Base-by-base conservation (phyloP, 1,284 basidiomycete genomes). In the Schizophyllum commune region DNA sequence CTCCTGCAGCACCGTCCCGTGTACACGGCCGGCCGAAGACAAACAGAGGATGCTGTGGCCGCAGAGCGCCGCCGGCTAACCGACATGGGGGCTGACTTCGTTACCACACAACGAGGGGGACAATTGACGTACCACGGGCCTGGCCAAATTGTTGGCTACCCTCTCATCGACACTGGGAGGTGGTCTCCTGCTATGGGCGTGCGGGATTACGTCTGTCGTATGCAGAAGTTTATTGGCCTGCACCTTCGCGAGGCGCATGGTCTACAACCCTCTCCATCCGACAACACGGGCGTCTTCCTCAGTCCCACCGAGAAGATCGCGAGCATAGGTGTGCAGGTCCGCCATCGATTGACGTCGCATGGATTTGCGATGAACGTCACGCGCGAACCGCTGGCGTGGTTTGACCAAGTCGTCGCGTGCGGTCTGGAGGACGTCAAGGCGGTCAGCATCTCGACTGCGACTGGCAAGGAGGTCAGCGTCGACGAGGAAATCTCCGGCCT, bases 81-180 rank as follows among this genome's bases (percentile, higher is more conserved):
- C 19, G 76, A 77, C 15, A 80, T 94, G 22, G 94, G 96, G 17
- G 96, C 96, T 0, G 93, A 96, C 69, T 96, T 96, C 71, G 82
- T 91, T 52, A 77, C 84, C 34, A 89, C 95, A 1, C 83, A 86
- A 64, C 82, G 97, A 62, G 96, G 96, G 9, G 96, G 96, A 1
- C 89, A 98, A 73, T 83, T 95, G 61, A 99, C 97, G 1, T 99
- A 94, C 73, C 97, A 99, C 73, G 97, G 97, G 0, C 96, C 96
- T 0, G 97, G 97, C 1, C 97, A 99, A 74, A 80, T 99, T 64
- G 92, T 98, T 13, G 97, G 94, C 34, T 99, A 99, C 71, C 94
- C 95, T 1, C 82, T 98, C 58, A 79, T 98, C 55, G 95, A 99
- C 74, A 80, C 98, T 17, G 77, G 77, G 47, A 81, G 82, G 52